A percentile compares a stretch with the other conserved stretches of the same genome.
Conservation (phyloP, 148 eudicot species). For the Agrostemma githago region DNA sequence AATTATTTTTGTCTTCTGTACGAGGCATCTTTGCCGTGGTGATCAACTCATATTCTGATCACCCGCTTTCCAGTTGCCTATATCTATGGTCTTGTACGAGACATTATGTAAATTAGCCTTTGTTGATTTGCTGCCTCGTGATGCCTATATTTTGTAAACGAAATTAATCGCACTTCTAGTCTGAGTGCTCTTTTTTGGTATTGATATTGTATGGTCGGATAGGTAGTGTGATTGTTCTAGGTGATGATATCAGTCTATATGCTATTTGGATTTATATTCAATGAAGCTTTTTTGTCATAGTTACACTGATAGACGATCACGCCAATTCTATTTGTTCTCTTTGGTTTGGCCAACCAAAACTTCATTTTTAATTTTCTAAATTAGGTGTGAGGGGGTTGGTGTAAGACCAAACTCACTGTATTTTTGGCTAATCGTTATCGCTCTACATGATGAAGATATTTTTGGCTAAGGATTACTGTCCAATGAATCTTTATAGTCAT, state of each 20-base stretch:
- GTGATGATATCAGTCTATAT: conserved; percentile 22
- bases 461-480: conserved; percentile 37
- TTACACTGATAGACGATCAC: conserved; percentile 37
- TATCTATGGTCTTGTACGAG: no score
- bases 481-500: conserved; percentile 38
- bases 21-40: background rate
- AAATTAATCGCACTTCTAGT: background rate
- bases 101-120: no score
- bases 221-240: conserved; percentile 13
- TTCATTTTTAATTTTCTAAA: background rate
- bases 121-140: no score
- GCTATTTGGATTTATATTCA: conserved; percentile 36
- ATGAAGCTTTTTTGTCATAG: conserved; percentile 42
- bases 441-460: conserved; percentile 37
- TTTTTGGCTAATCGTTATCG: conserved; percentile 6
- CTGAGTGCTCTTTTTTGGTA: conserved; percentile 15
- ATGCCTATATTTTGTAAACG: no score
- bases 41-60: no score
- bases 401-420: background rate
- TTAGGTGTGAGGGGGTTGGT: background rate
- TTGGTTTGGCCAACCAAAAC: no score
- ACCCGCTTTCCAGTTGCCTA: no score
- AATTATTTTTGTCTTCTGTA: background rate
- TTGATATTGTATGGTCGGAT: background rate
- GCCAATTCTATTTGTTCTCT: background rate